Conservation (phyloP, 495 filamentous ascomycete species). For the Letharia columbiana region DNA sequence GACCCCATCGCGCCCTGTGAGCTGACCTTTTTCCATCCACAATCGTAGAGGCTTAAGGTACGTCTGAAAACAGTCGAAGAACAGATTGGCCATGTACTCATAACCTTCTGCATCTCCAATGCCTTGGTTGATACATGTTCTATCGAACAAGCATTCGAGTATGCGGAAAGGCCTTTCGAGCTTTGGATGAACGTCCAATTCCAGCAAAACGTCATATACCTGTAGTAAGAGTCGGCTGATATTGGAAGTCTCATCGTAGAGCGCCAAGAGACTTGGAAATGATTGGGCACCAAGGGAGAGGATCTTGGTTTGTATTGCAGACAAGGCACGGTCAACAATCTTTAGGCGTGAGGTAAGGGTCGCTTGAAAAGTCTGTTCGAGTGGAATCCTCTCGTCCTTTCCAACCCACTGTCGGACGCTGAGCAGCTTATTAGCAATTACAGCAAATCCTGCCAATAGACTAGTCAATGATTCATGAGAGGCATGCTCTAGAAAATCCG, state of each 20-base stretch:
- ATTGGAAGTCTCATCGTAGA: constrained; percentile 52
- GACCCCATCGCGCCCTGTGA: constrained; percentile 50
- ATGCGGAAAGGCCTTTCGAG: constrained; percentile 43
- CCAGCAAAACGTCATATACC: constrained; percentile 41
- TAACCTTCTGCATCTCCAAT: constrained; percentile 54
- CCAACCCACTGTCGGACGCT: constrained; percentile 39
- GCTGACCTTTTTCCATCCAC: constrained; percentile 79
- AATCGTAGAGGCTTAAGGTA: constrained; percentile 69
- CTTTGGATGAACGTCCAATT: constrained; percentile 20
- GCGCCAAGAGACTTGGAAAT: constrained; percentile 48
- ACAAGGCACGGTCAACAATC: constrained; percentile 38
- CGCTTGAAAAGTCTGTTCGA: constrained; percentile 49
- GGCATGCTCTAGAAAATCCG: constrained; percentile 35
- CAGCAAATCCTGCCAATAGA: constrained; percentile 36
- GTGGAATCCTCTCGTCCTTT: constrained; percentile 34
- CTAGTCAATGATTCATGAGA: constrained; percentile 34
- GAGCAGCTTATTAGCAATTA: constrained; percentile 41
- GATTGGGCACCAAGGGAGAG: constrained; percentile 30
- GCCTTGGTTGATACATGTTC: constrained; percentile 58
- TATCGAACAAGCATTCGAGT: constrained; percentile 66
- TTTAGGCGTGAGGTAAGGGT: constrained; percentile 37
- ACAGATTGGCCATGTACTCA: constrained; percentile 52
- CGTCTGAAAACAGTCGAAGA: constrained; percentile 74
- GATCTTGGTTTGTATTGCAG: constrained; percentile 37
- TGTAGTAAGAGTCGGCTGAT: constrained; percentile 45